Percentiles rank a stretch among this genome's conserved stretches.
Conservation (phyloP, 129 eudicot genomes). For the Daucus carota region DNA sequence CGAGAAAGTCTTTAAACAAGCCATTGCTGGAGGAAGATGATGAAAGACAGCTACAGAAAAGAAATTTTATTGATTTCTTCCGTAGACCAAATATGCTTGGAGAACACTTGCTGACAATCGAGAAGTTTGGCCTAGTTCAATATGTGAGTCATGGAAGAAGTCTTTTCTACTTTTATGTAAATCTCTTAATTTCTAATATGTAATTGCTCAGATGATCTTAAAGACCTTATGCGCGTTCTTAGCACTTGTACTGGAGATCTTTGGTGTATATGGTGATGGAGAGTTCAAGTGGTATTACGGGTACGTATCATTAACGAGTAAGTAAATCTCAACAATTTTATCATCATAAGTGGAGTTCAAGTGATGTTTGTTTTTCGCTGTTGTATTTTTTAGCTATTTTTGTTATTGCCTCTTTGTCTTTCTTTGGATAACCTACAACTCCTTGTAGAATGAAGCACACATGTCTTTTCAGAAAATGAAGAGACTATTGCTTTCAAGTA, state of each 20-base stretch:
- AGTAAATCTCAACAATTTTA: not conserved
- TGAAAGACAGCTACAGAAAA: slow-evolving; percentile 23
- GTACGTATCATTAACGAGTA: slow-evolving; percentile 35
- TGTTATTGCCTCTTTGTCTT: not conserved
- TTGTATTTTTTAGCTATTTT: not conserved
- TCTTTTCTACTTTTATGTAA: not conserved
- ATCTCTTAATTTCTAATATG: slow-evolving; percentile 10
- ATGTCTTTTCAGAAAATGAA: not conserved
- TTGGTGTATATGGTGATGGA: slow-evolving; percentile 94
- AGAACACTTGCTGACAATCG: slow-evolving; percentile 53
- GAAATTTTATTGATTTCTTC: slow-evolving; percentile 47
- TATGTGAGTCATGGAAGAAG: slow-evolving; percentile 42
- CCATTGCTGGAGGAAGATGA: slow-evolving; percentile 56
- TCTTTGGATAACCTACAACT: not conserved
- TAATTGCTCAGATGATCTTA: slow-evolving; percentile 70
- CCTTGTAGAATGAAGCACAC: not conserved
- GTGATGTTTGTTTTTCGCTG: not conserved
- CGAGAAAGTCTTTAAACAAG: slow-evolving; percentile 40
- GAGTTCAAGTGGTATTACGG: slow-evolving; percentile 84
- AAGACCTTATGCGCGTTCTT: slow-evolving; percentile 80
- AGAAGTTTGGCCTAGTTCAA: slow-evolving; percentile 92
- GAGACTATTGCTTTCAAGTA: not conserved
- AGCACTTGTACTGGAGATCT: slow-evolving; percentile 56
- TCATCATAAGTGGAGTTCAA: not conserved
- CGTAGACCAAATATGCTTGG: slow-evolving; percentile 60